These are phyloP conservation scores for Aspergillus clavatus DNA, from an alignment of 2,329 filamentous ascomycete genomes.

Conservation along the genomic window DNA sequence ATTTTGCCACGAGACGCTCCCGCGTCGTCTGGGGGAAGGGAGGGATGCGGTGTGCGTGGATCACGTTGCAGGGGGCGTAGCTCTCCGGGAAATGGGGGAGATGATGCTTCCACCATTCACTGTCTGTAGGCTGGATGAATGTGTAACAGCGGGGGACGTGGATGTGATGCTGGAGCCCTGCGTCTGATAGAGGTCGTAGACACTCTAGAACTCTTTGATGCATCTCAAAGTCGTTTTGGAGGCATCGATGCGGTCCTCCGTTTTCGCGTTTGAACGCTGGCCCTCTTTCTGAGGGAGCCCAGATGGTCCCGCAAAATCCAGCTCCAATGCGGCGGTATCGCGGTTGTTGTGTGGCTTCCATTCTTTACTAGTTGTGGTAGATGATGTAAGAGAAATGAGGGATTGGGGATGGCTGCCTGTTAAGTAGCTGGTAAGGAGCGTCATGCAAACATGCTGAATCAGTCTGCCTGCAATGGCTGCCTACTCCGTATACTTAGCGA, in stretches of 20 bases:
- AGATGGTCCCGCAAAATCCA: slow-evolving; percentile 32
- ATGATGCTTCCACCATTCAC: slow-evolving; percentile 26
- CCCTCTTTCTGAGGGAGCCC: slow-evolving; percentile 18
- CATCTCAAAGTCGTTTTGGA: not conserved
- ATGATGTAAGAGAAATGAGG: not conserved
- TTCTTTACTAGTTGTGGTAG: too few relatives aligned
- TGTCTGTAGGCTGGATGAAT: slow-evolving; percentile 19
- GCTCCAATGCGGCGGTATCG: slow-evolving; percentile 24
- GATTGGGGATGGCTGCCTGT: not conserved
- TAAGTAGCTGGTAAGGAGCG: not conserved
- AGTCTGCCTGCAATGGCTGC: too few relatives aligned
- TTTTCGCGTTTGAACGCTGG: slow-evolving; percentile 33
- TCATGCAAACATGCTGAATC: not conserved
- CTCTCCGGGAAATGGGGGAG: slow-evolving; percentile 22
- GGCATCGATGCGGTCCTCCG: slow-evolving; percentile 2
- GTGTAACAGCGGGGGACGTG: slow-evolving; percentile 22
- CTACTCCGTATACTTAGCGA: too few relatives aligned
- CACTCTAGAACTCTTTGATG: not conserved
- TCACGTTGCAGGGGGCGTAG: slow-evolving; percentile 31
- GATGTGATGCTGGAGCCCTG: not conserved
- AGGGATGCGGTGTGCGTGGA: slow-evolving; percentile 34
- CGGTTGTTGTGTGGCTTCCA: too few relatives aligned
- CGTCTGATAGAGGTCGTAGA: not conserved
- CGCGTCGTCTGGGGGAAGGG: slow-evolving; percentile 24
- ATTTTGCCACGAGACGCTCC: slow-evolving; percentile 28